Evolutionary conservation across 2,329 filamentous ascomycete species (phyloP), one percentile per base, ranked within the genome.

Genomic region (Tolypocladium paradoxum): DNA sequence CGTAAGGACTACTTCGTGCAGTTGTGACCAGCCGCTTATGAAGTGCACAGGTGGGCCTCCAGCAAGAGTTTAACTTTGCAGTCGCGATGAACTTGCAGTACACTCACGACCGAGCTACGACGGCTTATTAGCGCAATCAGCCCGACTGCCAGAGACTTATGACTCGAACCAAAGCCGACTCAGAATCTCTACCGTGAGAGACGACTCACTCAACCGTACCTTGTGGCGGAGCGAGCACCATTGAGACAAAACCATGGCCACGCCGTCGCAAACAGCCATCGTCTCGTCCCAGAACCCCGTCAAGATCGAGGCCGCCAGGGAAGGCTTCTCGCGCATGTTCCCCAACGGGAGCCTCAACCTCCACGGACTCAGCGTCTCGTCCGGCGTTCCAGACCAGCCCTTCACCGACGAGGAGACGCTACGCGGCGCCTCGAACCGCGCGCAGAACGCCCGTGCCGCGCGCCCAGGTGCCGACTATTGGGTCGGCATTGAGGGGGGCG

Each of bases 401-500:
- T 63, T 72, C 22, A 64, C 68, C 3, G 68, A 71, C 48, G 56
- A 61, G 0, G 65, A 70, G 53, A 73, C 71, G 6, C 62, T 73
- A 2, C 64, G 58, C 0, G 70, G 71, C 14, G 71, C 71, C 1
- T 54, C 62, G 35, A 73, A 72, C 57, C 61, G 70, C 12, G 69
- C 66, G 3, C 57, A 56, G 11, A 66, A 67, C 51, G 69, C 69
- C 6, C 63, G 59, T n/a, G 50, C 55, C 8, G 51, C 55, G 40
- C 57, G 62, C 22, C 64, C 66, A 2, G 56, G 64, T 24, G 70
- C 67, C 1, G 65, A 71, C 46, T 73, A 63, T 56, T 73, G 69
- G 67, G 59, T 73, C 35, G 71, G 71, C 6, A 64, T 73, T 20
- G 71, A 74, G 56, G 71, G 71, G 22, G 71, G 71, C 3, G 63